Base-by-base conservation (phyloP, 1,284 basidiomycete genomes). In the Sporisorium reilianum region DNA sequence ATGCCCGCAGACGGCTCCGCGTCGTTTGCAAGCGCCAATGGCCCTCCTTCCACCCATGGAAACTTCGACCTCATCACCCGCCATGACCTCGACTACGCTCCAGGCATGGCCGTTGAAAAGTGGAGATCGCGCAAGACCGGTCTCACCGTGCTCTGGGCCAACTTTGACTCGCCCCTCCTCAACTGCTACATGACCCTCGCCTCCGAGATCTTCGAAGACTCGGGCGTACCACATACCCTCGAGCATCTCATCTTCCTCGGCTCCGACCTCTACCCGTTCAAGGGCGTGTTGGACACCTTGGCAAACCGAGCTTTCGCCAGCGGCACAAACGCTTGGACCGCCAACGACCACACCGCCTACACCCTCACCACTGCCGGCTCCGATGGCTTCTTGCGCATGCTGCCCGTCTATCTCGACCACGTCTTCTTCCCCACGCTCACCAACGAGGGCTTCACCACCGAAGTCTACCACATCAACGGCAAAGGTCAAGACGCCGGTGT, bases 311-410 rank as follows among this genome's bases (percentile, higher is more conserved):
- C 94, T 11, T 98, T 96, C 84, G 95, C 95, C 12, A 91, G 93
- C 51, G 81, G 84, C 67, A 98, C 96, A 8, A 89, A 89, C 75
- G 89, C 89, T 2, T 89, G 89, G 89, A 89, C 88, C 18, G 87
- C 87, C 11, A 87, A 87, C 65, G 87, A 88, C 59, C 81, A 85
- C 67, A 86, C 78, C 22, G 94, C 93, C 9, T 99, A 98, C 85
- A 99, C 96, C 1, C 91, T 97, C 71, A 93, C 93, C n/a, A 99
- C 96, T 3, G 97, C 97, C 18, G 97, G 97, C 64, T 91, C 92
- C 65, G 93, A 97, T 81, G 97, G 97, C 2, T 98, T 99, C 85
- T 87, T 99, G 42, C 92, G 95, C 79, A 89, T 99, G 67, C 88
- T 99, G 22, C 96, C 96, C 40, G 91, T 99, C 74, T 99, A 95